Evolutionary conservation across 2,329 filamentous ascomycete species (phyloP), one percentile per base, ranked within the genome.

Genomic region (Aspergillus thermomutatus): DNA sequence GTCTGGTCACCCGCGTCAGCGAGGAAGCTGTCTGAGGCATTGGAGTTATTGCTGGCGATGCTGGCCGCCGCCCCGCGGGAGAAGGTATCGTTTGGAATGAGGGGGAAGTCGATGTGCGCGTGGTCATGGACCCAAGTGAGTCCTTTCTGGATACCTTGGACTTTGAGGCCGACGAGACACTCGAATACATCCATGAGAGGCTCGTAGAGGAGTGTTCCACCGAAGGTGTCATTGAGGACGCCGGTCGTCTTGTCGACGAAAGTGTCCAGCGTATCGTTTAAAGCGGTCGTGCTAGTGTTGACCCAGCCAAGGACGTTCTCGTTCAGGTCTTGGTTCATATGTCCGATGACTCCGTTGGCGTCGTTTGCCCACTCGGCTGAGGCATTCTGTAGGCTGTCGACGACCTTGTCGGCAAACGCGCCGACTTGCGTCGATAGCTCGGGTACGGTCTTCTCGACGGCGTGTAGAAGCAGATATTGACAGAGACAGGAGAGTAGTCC

Each of bases 71-170:
- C 90, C 45, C 92, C 92, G 53, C 87, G 78, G 57, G 90, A 93
- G 76, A 97, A 96, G 1, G 89, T 90, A 70, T 96, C 83, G 66
- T 90, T 88, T 26, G 85, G 80, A 59, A 97, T 86, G 53, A 84
- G 75, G 0, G 94, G 94, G 65, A 99, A 88, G 58, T 85, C 79
- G 65, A 99, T 83, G 60, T 94, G 84, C 3, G 94, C 91, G 70
- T 97, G 80, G 64, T 97, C 88, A 66, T 90, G 85, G 10, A 96
- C 89, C 93, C 93, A 99, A 0, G 90, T 96, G n/a, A 97, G 81
- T 11, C 89, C 94, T 69, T 89, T 88, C 72, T 97, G 86, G 62
- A 99, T 85, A 23, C 87, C 84, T 63, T 90, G 86, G 60, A 97
- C 82, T 79, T 97, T 97, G 68, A 96, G 81, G 7, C 88, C 86